Conservation (phyloP, 129 eudicot species). For the Glebionis coronaria region DNA sequence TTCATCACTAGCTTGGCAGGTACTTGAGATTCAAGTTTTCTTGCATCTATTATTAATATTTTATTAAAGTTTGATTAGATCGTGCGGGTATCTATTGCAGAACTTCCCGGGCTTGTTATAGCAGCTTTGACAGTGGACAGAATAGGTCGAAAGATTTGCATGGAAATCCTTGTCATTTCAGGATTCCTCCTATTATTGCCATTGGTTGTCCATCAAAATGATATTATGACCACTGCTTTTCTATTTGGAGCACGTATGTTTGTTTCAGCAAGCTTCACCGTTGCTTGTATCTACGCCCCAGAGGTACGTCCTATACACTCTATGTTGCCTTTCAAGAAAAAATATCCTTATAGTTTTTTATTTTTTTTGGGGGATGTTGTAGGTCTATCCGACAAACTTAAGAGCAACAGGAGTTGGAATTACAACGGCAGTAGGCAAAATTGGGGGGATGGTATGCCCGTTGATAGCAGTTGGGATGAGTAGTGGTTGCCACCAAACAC, state of each 20-base stretch:
- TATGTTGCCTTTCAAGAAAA: background rate
- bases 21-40: background rate
- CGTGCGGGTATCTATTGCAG: slow-evolving; percentile 19
- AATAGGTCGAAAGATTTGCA: slow-evolving; percentile 56
- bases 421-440: slow-evolving; percentile 51
- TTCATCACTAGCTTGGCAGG: slow-evolving; percentile 74
- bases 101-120: slow-evolving; percentile 57
- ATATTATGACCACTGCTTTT: slow-evolving; percentile 30
- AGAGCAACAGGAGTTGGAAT: slow-evolving; percentile 61
- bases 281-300: slow-evolving; percentile 56
- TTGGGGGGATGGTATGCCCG: slow-evolving; percentile 72
- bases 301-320: slow-evolving; percentile 38
- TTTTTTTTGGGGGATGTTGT: slow-evolving; percentile 17
- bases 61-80: too few species aligned
- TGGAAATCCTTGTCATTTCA: slow-evolving; percentile 44
- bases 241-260: slow-evolving; percentile 75
- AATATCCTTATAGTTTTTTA: background rate
- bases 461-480: slow-evolving; percentile 49
- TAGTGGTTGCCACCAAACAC: slow-evolving; percentile 41
- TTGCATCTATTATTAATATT: too few species aligned
- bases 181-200: slow-evolving; percentile 49
- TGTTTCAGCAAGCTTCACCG: slow-evolving; percentile 54
- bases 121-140: slow-evolving; percentile 52
- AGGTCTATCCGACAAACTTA: slow-evolving; percentile 1
- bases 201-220: slow-evolving; percentile 39